A percentile compares a stretch with the other conserved stretches of the same genome.
Evolutionary conservation across 345 rosid genomes (phyloP).

Genomic region (Rhodamnia argentea): DNA sequence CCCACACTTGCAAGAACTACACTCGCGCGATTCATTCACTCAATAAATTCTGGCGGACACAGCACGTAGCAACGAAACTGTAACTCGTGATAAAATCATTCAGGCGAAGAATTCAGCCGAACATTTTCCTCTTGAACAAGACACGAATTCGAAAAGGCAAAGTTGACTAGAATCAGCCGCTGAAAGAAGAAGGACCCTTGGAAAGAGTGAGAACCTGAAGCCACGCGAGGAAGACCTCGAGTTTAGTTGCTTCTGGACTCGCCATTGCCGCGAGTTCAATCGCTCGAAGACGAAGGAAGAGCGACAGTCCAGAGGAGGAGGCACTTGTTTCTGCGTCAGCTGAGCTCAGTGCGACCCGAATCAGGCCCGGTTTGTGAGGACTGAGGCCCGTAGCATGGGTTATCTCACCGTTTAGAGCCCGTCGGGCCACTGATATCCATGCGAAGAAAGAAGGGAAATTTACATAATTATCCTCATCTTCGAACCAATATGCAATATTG

Average conservation of each 20-base stretch:
- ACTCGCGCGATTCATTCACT: background rate
- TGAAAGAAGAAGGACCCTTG: background rate
- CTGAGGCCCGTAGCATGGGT: background rate
- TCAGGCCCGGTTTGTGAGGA: background rate
- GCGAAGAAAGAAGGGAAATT: too few relatives aligned
- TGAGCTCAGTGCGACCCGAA: background rate
- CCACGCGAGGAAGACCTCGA: conserved; percentile 52
- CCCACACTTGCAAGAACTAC: background rate
- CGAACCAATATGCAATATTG: too few relatives aligned
- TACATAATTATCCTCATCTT: too few relatives aligned
- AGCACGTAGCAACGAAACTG: background rate
- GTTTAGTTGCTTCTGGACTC: conserved; percentile 30
- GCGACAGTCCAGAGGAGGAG: background rate
- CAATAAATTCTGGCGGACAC: background rate
- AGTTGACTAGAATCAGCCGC: background rate
- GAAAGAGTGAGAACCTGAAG: conserved; percentile 29
- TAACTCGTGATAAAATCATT: background rate
- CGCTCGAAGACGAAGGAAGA: background rate
- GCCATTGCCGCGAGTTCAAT: conserved; percentile 17
- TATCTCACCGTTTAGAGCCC: background rate
- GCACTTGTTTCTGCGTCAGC: background rate
- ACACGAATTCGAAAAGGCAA: background rate
- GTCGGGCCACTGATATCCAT: background rate
- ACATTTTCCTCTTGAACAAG: background rate
- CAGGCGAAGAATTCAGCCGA: background rate